Conservation (phyloP, 1,284 basidiomycete species). For the Boletus smithii region DNA sequence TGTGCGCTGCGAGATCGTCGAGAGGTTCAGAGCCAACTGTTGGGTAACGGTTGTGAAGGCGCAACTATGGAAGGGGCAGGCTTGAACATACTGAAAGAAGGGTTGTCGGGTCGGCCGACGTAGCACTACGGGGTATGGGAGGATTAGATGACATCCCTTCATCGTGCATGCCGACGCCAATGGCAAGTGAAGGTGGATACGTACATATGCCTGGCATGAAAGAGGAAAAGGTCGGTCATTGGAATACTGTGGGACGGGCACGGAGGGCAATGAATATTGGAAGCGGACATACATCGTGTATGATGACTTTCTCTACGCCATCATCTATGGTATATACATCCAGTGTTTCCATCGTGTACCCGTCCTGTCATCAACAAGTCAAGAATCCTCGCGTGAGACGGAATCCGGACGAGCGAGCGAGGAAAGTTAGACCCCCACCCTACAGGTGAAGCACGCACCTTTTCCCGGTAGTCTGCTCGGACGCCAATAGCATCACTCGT, state of each 20-base stretch:
- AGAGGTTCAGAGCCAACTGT: slow-evolving; percentile 78
- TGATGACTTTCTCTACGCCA: slow-evolving; percentile 45
- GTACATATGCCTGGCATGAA: slow-evolving; percentile 20
- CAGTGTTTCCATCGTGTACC: slow-evolving; percentile 52
- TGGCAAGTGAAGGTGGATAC: background rate
- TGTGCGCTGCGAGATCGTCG: slow-evolving; percentile 60
- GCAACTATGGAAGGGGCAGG: background rate
- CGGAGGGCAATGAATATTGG: background rate
- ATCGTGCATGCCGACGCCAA: no score
- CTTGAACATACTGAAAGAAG: slow-evolving; percentile 50
- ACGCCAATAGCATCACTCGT: background rate
- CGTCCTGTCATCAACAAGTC: slow-evolving; percentile 39
- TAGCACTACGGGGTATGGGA: slow-evolving; percentile 44
- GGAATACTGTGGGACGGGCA: no score
- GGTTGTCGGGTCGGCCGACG: slow-evolving; percentile 61
- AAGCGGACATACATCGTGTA: slow-evolving; percentile 36
- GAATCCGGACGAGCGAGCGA: background rate
- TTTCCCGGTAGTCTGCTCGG: slow-evolving; percentile 72
- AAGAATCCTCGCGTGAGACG: background rate
- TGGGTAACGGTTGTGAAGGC: background rate
- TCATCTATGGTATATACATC: slow-evolving; percentile 48
- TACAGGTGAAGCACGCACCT: slow-evolving; percentile 43
- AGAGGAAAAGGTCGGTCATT: background rate
- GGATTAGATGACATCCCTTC: background rate
- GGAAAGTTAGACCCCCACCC: background rate